Conservation (phyloP, 2,329 filamentous ascomycete genomes). For the Teratosphaeria viscida region DNA sequence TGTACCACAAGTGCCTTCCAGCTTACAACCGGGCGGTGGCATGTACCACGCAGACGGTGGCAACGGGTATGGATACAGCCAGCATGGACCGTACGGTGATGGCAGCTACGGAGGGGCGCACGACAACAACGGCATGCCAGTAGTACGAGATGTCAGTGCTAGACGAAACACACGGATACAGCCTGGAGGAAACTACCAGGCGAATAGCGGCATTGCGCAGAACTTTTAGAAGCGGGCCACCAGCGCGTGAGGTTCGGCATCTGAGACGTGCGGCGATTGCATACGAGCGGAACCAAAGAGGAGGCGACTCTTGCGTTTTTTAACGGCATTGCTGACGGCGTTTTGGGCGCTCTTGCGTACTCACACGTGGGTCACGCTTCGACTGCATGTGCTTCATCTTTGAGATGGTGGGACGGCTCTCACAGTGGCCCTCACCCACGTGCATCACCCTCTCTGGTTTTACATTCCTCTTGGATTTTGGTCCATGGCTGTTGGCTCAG, state of each 20-base stretch:
- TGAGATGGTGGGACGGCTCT: background rate
- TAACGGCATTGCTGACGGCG: background rate
- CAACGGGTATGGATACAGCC: constrained; percentile 44
- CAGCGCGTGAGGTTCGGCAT: background rate
- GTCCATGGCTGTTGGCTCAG: background rate
- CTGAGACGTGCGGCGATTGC: background rate
- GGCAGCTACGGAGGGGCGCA: constrained; percentile 42
- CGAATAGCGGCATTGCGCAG: constrained; percentile 85
- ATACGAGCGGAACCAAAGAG: background rate
- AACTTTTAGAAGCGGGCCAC: constrained; percentile 59
- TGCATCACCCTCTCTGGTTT: background rate
- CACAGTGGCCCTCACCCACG: background rate
- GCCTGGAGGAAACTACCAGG: constrained; percentile 75
- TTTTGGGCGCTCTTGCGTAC: background rate
- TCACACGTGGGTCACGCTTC: background rate
- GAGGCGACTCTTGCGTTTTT: background rate
- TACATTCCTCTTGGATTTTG: background rate
- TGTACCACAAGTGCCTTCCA: constrained; percentile 4
- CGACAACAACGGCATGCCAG: constrained; percentile 56
- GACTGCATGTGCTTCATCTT: background rate
- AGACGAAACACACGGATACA: constrained; percentile 91
- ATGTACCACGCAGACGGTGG: background rate
- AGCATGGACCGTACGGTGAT: constrained; percentile 45
- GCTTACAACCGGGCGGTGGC: constrained; percentile 15
- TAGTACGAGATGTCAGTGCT: constrained; percentile 88